Conservation (phyloP, 768 basidiomycete species). For the Lactarius sanguifluus region DNA sequence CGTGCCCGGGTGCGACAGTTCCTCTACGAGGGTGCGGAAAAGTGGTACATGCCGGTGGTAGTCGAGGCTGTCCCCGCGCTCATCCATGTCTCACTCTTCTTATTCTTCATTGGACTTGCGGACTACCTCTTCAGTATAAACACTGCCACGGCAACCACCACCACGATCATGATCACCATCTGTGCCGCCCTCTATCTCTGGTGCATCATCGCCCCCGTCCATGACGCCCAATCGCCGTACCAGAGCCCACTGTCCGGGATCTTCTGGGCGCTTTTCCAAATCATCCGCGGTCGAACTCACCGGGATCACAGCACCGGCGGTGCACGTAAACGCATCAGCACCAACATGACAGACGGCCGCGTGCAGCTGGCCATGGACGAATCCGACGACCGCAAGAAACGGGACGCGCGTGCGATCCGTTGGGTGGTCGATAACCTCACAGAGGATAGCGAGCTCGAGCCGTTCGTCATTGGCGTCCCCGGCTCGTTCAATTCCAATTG, state of each 20-base stretch:
- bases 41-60: constrained; percentile 43
- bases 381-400: constrained; percentile 6
- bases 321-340: constrained; percentile 12
- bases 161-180: constrained; percentile 9
- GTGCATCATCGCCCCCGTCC: constrained; percentile 14
- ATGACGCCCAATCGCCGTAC: constrained; percentile 20
- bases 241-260: constrained; percentile 18
- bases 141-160: constrained; percentile 11
- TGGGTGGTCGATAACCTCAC: constrained; percentile 13
- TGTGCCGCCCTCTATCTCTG: constrained; percentile 24
- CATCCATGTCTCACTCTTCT: constrained; percentile 31
- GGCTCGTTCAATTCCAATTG: constrained; percentile 9
- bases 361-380: constrained; percentile 13
- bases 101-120: constrained; percentile 51
- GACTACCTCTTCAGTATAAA: constrained; percentile 42
- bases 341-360: constrained; percentile 12
- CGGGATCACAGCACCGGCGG: constrained; percentile 14
- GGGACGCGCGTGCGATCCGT: constrained; percentile 9
- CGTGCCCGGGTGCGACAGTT: constrained; percentile 46
- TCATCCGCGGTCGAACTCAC: constrained; percentile 14
- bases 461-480: constrained; percentile 10
- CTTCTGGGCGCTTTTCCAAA: constrained; percentile 21
- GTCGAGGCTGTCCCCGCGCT: constrained; percentile 47
- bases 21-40: constrained; percentile 38
- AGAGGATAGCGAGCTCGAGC: constrained; percentile 13